Evolutionary conservation across 2,329 filamentous ascomycete genomes (phyloP).

Genomic region (Exophiala phaeomuriformis): DNA sequence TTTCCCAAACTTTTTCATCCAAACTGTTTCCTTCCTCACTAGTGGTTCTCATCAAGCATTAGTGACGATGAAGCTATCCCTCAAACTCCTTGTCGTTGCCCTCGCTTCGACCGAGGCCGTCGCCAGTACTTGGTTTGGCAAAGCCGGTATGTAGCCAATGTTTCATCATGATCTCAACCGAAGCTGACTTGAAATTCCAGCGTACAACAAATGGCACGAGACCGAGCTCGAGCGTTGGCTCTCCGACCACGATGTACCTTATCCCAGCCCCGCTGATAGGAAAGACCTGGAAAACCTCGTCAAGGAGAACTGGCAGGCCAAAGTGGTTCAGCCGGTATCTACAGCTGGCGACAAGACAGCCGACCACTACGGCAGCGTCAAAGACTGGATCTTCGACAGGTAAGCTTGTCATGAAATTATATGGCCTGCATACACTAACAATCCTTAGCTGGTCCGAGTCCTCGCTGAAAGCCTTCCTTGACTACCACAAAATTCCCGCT

Average conservation of each 20-base stretch:
- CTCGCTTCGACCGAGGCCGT: constrained; percentile 61
- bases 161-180: background rate
- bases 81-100: constrained; percentile 63
- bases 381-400: constrained; percentile 88
- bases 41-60: background rate
- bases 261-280: constrained; percentile 82
- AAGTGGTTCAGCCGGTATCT: constrained; percentile 67
- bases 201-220: constrained; percentile 98
- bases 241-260: constrained; percentile 81
- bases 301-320: constrained; percentile 77
- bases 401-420: constrained; percentile 34
- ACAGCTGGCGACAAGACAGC: constrained; percentile 69
- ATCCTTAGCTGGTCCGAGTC: constrained; percentile 74
- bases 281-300: constrained; percentile 92
- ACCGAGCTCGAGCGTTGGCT: constrained; percentile 97
- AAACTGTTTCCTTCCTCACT: constrained; percentile 7
- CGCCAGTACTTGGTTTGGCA: constrained; percentile 76
- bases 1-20: background rate
- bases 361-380: constrained; percentile 62
- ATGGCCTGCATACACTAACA: constrained; percentile 32
- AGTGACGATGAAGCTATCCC: constrained; percentile 66
- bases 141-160: constrained; percentile 58
- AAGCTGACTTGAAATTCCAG: constrained; percentile 42
- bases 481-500: constrained; percentile 79
- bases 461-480: constrained; percentile 85